Conservation (phyloP, 371 early-diverging fungal species). For the Gilbertella persicaria region DNA sequence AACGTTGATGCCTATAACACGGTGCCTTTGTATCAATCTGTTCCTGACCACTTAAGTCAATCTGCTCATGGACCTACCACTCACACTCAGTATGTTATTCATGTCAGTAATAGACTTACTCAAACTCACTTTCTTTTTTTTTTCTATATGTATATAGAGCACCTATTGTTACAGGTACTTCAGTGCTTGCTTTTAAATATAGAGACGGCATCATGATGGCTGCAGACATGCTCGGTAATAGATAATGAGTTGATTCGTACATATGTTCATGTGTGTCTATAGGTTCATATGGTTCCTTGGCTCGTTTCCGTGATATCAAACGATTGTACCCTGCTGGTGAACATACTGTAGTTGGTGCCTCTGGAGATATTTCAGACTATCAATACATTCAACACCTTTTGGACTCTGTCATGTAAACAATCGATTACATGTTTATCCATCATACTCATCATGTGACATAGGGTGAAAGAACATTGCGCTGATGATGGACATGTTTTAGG, state of each 20-base stretch:
- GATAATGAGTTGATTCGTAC: not conserved
- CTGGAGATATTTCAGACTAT: slow-evolving; percentile 96
- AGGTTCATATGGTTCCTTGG: slow-evolving; percentile 97
- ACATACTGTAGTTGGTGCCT: slow-evolving; percentile 85
- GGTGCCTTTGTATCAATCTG: slow-evolving; percentile 52
- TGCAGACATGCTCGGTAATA: slow-evolving; percentile 88
- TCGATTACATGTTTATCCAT: slow-evolving; percentile 5
- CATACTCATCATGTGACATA: slow-evolving; percentile 34
- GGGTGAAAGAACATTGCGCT: slow-evolving; percentile 83
- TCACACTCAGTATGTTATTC: slow-evolving; percentile 59
- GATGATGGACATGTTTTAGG: slow-evolving; percentile 90
- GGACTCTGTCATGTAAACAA: slow-evolving; percentile 82
- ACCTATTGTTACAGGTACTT: slow-evolving; percentile 97
- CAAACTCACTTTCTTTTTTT: not conserved
- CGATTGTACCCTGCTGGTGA: slow-evolving; percentile 84
- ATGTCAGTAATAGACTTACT: not conserved
- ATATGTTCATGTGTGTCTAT: slow-evolving; percentile 3
- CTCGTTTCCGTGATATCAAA: slow-evolving; percentile 92
- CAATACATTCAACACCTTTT: slow-evolving; percentile 89
- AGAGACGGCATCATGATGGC: slow-evolving; percentile 98
- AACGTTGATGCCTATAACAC: slow-evolving; percentile 62
- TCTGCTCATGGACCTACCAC: slow-evolving; percentile 57
- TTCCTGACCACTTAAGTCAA: slow-evolving; percentile 42
- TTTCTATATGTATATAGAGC: slow-evolving; percentile 45
- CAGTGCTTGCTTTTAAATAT: slow-evolving; percentile 93